Base-by-base conservation (phyloP, 805 yeast genomes). In the Metschnikowia anglica region DNA sequence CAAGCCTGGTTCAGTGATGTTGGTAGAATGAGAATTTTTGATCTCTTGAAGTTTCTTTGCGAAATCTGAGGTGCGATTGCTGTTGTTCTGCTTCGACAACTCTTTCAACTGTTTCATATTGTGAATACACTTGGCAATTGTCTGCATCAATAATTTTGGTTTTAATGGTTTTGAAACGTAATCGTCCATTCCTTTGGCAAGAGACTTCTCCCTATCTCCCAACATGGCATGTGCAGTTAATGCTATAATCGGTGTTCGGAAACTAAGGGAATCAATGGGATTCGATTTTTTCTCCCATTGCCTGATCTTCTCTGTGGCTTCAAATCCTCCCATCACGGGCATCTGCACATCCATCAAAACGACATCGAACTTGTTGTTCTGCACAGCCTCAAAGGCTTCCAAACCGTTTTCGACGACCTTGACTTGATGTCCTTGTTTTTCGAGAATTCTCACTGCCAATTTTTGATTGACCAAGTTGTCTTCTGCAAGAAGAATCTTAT, bases 251-350 rank as follows among this genome's bases (percentile, higher is more conserved):
- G 96, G 96, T 1, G 91, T 84, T 45, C 95, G 74, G 47, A 83
- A 80, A 24, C 85, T 75, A 39, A 82, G 74, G 7, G 83, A 76
- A 59, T 80, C 83, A 17, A 80, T 78, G 33, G 90, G 88, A 49
- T 83, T 81, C 16, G 81, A 75, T 63, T 83, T 84, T 68, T 77
- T 80, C 64, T 88, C 96, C 95, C 95, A 87, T 58, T 85, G 88
- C 53, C 96, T 72, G 41, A 88, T 88, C 62, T 81, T 80, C 35
- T 83, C 87, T 1, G 96, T 87, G 2, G 96, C 95, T 58, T 88
- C 96, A 61, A 88, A 88, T 0, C 96, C 96, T 21, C 96, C 95
- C 93, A 88, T 88, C 12, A 86, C 87, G 7, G 96, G 96, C 96
- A 88, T 88, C 62, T 88, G 96, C 34, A 88, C 95, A 67, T 88